phyloP scores from a whole-genome alignment of 495 filamentous ascomycete species.

The Hypoxylon perforatum region DNA sequence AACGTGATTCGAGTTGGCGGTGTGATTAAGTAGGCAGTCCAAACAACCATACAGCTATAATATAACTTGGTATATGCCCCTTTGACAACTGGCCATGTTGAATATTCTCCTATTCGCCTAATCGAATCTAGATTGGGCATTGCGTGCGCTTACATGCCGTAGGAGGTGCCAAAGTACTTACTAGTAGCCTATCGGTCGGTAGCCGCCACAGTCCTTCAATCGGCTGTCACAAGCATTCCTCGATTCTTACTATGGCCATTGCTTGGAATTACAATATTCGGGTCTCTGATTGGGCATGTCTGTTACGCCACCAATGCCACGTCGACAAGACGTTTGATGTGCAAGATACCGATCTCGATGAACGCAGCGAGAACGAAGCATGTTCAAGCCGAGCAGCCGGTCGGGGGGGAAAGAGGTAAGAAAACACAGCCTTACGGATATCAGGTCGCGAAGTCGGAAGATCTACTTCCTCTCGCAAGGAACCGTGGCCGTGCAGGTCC shows the following conservation, averaged over 20 bases:
- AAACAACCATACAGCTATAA: slow-evolving; percentile 22
- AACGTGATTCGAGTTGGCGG: slow-evolving; percentile 32
- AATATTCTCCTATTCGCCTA: slow-evolving; percentile 19
- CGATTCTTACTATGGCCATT: slow-evolving; percentile 20
- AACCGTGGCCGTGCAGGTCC: slow-evolving; percentile 23
- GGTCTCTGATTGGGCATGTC: neutral
- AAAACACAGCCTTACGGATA: slow-evolving; percentile 28
- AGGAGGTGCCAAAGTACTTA: slow-evolving; percentile 15
- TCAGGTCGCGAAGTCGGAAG: slow-evolving; percentile 21
- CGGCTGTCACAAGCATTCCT: no score
- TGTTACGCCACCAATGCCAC: slow-evolving; percentile 17
- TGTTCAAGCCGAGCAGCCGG: neutral
- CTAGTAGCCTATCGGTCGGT: slow-evolving; percentile 32
- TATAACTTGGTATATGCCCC: slow-evolving; percentile 10
- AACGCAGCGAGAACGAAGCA: slow-evolving; percentile 3
- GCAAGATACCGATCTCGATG: slow-evolving; percentile 1
- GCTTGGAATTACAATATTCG: slow-evolving; percentile 8
- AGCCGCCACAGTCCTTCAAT: slow-evolving; percentile 28
- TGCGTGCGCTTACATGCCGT: slow-evolving; percentile 24
- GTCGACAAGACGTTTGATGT: slow-evolving; percentile 19
- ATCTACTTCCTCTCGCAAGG: slow-evolving; percentile 29
- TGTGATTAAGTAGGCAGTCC: slow-evolving; percentile 38
- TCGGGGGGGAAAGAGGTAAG: neutral
- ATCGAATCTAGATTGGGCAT: slow-evolving; percentile 38
- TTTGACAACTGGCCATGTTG: slow-evolving; percentile 4